These are phyloP conservation scores for Jaminaea rosea DNA, from an alignment of 1,284 basidiomycete species.

Conservation along the genomic window DNA sequence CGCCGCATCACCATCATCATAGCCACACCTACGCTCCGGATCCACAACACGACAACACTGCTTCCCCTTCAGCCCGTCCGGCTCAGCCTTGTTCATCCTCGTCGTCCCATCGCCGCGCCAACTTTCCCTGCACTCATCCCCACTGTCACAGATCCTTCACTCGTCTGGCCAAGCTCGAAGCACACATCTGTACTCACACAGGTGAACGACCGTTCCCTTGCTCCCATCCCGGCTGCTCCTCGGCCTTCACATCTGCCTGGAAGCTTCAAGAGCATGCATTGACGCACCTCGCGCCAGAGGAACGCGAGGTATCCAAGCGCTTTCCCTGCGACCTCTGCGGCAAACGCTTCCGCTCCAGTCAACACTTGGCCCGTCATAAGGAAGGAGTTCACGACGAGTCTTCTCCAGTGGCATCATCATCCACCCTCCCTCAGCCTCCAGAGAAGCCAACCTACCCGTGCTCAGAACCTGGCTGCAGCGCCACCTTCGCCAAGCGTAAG, in stretches of 20 bases:
- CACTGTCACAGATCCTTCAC: not conserved
- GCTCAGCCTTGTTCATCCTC: no score
- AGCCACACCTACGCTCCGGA: no score
- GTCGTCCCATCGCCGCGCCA: no score
- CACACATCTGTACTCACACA: not conserved
- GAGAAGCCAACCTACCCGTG: slow-evolving; percentile 11
- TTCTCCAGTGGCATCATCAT: not conserved
- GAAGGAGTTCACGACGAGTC: not conserved
- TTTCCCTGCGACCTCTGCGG: not conserved
- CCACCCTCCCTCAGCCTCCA: not conserved
- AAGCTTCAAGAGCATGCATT: not conserved
- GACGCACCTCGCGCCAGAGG: not conserved
- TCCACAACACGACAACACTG: no score
- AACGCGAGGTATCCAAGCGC: not conserved
- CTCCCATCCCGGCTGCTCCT: not conserved
- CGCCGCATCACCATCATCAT: no score
- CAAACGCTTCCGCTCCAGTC: not conserved
- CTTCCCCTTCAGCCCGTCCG: no score
- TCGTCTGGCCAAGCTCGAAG: not conserved
- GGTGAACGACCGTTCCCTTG: not conserved
- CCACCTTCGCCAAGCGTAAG: slow-evolving; percentile 24
- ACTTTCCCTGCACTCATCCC: no score
- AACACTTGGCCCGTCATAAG: not conserved
- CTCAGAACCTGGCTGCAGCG: slow-evolving; percentile 14
- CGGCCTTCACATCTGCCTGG: not conserved